These are phyloP conservation scores for Sporothrix sp. DNA, from an alignment of 2,329 filamentous ascomycete species.

Conservation along the genomic window DNA sequence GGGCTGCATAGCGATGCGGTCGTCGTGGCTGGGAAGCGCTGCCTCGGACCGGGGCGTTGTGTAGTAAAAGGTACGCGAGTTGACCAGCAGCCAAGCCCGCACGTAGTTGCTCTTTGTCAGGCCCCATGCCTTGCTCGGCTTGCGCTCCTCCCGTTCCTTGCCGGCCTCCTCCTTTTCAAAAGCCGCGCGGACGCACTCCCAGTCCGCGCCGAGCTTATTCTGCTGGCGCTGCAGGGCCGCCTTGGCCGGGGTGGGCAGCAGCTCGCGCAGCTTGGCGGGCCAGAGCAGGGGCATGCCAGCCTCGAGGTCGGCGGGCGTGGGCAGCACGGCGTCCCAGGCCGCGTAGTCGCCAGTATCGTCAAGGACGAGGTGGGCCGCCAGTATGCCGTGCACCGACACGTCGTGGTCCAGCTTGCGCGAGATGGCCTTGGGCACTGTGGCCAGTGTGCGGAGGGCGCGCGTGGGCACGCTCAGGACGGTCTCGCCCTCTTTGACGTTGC, in stretches of 20 bases:
- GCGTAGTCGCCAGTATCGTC: constrained; percentile 38
- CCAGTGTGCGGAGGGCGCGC: constrained; percentile 52
- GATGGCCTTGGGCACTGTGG: constrained; percentile 47
- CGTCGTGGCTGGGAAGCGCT: constrained; percentile 33
- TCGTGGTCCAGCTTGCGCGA: constrained; percentile 40
- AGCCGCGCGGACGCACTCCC: constrained; percentile 19
- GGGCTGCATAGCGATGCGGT: constrained; percentile 60
- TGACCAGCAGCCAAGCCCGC: constrained; percentile 48
- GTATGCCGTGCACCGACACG: constrained; percentile 57
- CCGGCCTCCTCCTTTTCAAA: constrained; percentile 17
- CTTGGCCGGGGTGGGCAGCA: constrained; percentile 36
- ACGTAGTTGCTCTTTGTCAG: constrained; percentile 28
- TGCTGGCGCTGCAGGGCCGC: constrained; percentile 45
- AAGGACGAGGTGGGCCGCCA: constrained; percentile 59
- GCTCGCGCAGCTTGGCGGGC: constrained; percentile 33
- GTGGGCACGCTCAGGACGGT: constrained; percentile 56
- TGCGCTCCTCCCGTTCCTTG: neutral
- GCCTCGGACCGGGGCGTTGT: constrained; percentile 35
- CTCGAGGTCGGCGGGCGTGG: constrained; percentile 48
- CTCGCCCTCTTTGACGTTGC: constrained; percentile 49
- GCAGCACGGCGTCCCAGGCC: constrained; percentile 59
- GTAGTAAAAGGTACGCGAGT: constrained; percentile 54
- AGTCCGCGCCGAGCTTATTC: constrained; percentile 32
- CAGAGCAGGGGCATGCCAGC: constrained; percentile 39
- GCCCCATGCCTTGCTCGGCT: neutral